These are phyloP conservation scores for Aspergillus texensis DNA, from an alignment of 2,329 filamentous ascomycete genomes.

Conservation along the genomic window DNA sequence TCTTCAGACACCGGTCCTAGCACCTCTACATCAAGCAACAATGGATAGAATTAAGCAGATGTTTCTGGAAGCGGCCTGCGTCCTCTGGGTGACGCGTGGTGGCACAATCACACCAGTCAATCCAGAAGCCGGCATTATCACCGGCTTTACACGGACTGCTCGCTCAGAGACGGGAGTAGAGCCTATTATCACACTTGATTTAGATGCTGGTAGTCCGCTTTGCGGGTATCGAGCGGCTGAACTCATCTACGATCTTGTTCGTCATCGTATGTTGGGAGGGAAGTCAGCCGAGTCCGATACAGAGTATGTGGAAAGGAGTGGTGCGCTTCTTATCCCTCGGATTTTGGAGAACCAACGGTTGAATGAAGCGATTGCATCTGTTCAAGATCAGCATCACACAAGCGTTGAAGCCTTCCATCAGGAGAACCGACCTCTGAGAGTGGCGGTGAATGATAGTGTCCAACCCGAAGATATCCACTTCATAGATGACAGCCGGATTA, in stretches of 20 bases:
- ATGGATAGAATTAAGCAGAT: conserved; percentile 22
- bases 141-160: conserved; percentile 30
- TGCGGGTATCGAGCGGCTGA: conserved; percentile 5
- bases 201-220: conserved; percentile 18
- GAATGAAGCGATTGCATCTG: conserved; percentile 9
- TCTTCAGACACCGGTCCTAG: conserved; percentile 5
- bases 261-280: conserved; percentile 9
- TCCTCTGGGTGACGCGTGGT: conserved; percentile 30
- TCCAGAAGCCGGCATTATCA: conserved; percentile 21
- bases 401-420: conserved; percentile 19
- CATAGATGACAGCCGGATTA: conserved; percentile 18
- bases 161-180: conserved; percentile 28
- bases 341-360: conserved; percentile 19
- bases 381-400: background rate
- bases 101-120: conserved; percentile 12
- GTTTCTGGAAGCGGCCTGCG: conserved; percentile 19
- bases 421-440: conserved; percentile 11
- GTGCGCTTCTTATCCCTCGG: conserved; percentile 27
- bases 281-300: conserved; percentile 17
- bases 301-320: conserved; percentile 28
- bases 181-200: conserved; percentile 28
- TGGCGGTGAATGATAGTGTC: background rate
- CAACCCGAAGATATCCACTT: conserved; percentile 10
- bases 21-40: background rate
- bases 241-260: conserved; percentile 18